These are phyloP conservation scores for Brassica napus DNA, from an alignment of 345 rosid genomes.

Conservation along the genomic window Da-Ae NC_063441.1:19925001-19925500, in stretches of 20 bases:
- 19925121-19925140: conserved; percentile 2
- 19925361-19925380: too few species aligned
- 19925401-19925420: not conserved
- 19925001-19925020: not conserved
- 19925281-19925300: conserved; percentile 8
- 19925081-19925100: conserved; percentile 11
- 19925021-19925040: conserved; percentile 16
- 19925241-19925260: too few species aligned
- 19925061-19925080: not conserved
- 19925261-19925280: conserved; percentile 23
- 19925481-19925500: not conserved
- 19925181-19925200: too few species aligned
- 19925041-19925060: not conserved
- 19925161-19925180: conserved; percentile 3
- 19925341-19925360: not conserved
- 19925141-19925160: not conserved
- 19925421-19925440: too few species aligned
- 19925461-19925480: not conserved
- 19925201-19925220: conserved; percentile 3
- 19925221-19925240: conserved; percentile 19
- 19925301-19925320: not conserved
- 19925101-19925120: conserved; percentile 14
- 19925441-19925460: too few species aligned
- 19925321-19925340: not conserved
- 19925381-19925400: not conserved